Conservation (phyloP, 495 filamentous ascomycete genomes). For the Penicillium cinerascens region DNA sequence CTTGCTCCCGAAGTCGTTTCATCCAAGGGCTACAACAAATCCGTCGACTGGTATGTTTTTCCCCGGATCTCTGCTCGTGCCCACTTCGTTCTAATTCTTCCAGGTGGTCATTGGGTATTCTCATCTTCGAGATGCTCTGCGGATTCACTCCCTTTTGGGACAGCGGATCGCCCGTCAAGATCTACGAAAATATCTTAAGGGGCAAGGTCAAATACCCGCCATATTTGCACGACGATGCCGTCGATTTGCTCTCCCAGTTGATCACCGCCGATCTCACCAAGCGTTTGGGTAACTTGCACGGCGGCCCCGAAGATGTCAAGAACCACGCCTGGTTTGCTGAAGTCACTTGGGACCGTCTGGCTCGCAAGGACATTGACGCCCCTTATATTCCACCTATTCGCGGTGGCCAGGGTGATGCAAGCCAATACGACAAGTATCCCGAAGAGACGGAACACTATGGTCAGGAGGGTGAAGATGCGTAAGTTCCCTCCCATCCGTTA, state of each 20-base stretch:
- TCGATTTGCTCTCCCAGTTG: conserved; percentile 83
- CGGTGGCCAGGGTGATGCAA: conserved; percentile 89
- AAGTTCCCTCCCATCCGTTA: conserved; percentile 42
- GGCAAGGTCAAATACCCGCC: conserved; percentile 93
- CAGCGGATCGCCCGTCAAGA: conserved; percentile 93
- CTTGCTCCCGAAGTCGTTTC: conserved; percentile 95
- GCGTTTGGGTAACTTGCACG: conserved; percentile 87
- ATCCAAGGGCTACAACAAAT: conserved; percentile 98
- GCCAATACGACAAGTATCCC: conserved; percentile 96
- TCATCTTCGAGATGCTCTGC: conserved; percentile 99
- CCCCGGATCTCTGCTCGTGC: background rate
- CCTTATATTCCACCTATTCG: conserved; percentile 97
- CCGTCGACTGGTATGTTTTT: conserved; percentile 85
- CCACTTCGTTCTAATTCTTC: conserved; percentile 3
- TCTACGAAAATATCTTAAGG: conserved; percentile 96
- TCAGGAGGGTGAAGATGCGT: conserved; percentile 72
- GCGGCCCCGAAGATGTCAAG: conserved; percentile 92
- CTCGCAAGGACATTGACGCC: conserved; percentile 94
- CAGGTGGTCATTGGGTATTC: conserved; percentile 97
- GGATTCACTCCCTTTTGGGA: conserved; percentile 99
- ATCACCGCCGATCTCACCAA: conserved; percentile 96
- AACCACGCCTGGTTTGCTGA: conserved; percentile 94
- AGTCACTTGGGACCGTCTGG: conserved; percentile 93
- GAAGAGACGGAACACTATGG: conserved; percentile 95
- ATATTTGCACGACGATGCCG: conserved; percentile 91